phyloP scores from a whole-genome alignment of 169 alveolate species.

The Plasmodium relictum region DNA sequence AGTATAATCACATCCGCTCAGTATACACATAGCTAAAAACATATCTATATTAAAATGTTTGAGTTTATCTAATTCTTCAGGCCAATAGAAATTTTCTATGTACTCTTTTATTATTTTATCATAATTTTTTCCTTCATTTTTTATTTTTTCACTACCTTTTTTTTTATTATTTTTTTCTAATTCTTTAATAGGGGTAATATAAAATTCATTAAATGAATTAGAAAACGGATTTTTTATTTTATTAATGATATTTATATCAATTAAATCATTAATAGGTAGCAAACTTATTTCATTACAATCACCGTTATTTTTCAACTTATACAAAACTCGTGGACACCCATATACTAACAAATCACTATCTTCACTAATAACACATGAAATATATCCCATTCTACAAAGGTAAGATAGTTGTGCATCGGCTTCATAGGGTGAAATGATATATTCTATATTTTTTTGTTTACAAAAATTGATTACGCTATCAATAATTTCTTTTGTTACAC shows the following conservation, averaged over 20 bases:
- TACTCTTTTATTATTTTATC: slow-evolving; percentile 65
- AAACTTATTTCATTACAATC: slow-evolving; percentile 81
- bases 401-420: slow-evolving; percentile 99
- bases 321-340: slow-evolving; percentile 93
- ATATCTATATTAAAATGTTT: slow-evolving; percentile 81
- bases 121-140: slow-evolving; percentile 17
- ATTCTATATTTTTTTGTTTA: slow-evolving; percentile 85
- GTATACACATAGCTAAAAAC: slow-evolving; percentile 86
- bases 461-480: slow-evolving; percentile 80
- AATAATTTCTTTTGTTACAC: slow-evolving; percentile 85
- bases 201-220: slow-evolving; percentile 34
- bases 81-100: slow-evolving; percentile 60
- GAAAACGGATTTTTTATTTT: slow-evolving; percentile 54
- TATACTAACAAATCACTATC: slow-evolving; percentile 96
- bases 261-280: slow-evolving; percentile 64
- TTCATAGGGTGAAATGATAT: slow-evolving; percentile 98
- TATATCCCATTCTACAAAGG: slow-evolving; percentile 92
- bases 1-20: slow-evolving; percentile 87
- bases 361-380: slow-evolving; percentile 92
- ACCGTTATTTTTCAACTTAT: slow-evolving; percentile 86
- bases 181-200: slow-evolving; percentile 48
- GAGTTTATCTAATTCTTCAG: slow-evolving; percentile 75
- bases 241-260: slow-evolving; percentile 61
- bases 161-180: not conserved
- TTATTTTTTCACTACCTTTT: not conserved